Percentiles rank a stretch among this genome's conserved stretches.
Evolutionary conservation across 73 alveolate genomes (phyloP).

Genomic region (Paramecium caudatum): DNA sequence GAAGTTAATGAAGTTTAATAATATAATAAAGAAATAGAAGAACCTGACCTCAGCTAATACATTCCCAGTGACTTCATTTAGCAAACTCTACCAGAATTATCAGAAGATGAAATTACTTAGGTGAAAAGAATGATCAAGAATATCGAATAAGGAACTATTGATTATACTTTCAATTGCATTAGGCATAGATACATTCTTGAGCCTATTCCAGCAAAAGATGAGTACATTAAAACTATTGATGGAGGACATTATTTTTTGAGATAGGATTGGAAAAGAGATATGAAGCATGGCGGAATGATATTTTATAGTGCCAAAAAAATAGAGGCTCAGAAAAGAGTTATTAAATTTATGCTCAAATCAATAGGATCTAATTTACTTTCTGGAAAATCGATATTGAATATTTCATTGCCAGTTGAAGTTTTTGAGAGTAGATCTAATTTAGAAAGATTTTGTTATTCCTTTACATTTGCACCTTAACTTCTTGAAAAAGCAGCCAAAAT

Average conservation of each 20-base stretch:
- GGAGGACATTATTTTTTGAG: slow-evolving; percentile 72
- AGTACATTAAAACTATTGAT: slow-evolving; percentile 19
- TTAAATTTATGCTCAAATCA: slow-evolving; percentile 79
- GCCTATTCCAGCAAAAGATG: slow-evolving; percentile 65
- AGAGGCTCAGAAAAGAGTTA: slow-evolving; percentile 80
- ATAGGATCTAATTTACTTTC: slow-evolving; percentile 85
- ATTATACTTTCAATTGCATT: slow-evolving; percentile 7
- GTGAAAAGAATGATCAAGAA: slow-evolving; percentile 39
- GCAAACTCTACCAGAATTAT: slow-evolving; percentile 40
- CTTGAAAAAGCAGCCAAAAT: slow-evolving; percentile 84
- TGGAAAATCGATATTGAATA: slow-evolving; percentile 82
- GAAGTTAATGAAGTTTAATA: slow-evolving; percentile 50
- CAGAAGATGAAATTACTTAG: slow-evolving; percentile 3
- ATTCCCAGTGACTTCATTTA: slow-evolving; percentile 28
- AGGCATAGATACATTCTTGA: slow-evolving; percentile 36
- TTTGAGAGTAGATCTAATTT: slow-evolving; percentile 86
- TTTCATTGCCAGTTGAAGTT: slow-evolving; percentile 87
- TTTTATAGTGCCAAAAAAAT: slow-evolving; percentile 65
- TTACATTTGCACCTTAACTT: slow-evolving; percentile 80
- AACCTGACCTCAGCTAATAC: background rate
- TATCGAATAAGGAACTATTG: slow-evolving; percentile 20
- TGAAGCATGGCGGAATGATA: slow-evolving; percentile 70
- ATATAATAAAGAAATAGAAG: slow-evolving; percentile 37
- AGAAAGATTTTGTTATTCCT: slow-evolving; percentile 79
- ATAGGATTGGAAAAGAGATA: slow-evolving; percentile 74